phyloP scores from a whole-genome alignment of 2,329 filamentous ascomycete genomes.

The Escovopsis weberi region DNA sequence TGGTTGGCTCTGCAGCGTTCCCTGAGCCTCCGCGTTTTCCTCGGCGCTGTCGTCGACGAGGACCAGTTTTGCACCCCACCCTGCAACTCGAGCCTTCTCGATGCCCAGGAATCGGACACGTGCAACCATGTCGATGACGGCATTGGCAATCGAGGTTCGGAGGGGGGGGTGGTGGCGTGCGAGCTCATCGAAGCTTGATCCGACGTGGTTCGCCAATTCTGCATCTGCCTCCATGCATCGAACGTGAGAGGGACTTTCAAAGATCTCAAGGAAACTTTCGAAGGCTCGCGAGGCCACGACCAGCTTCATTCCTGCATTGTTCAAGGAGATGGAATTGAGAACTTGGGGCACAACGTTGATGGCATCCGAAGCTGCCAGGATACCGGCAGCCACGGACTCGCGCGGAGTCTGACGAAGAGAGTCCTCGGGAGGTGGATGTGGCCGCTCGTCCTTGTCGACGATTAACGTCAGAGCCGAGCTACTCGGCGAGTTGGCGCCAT shows the following conservation, averaged over 20 bases:
- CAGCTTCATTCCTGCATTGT: slow-evolving; percentile 72
- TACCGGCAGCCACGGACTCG: slow-evolving; percentile 47
- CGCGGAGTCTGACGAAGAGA: slow-evolving; percentile 30
- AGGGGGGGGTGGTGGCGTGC: slow-evolving; percentile 83
- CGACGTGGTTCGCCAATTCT: slow-evolving; percentile 56
- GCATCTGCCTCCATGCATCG: slow-evolving; percentile 66
- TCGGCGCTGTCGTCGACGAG: slow-evolving; percentile 41
- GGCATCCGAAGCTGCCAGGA: slow-evolving; percentile 77
- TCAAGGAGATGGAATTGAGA: slow-evolving; percentile 87
- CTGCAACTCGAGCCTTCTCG: slow-evolving; percentile 50
- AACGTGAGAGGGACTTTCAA: slow-evolving; percentile 81
- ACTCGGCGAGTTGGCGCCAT: slow-evolving; percentile 20
- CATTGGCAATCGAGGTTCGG: slow-evolving; percentile 64
- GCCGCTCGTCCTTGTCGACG: slow-evolving; percentile 22
- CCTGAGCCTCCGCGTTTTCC: slow-evolving; percentile 20
- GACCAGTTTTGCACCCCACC: slow-evolving; percentile 70
- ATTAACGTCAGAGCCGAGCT: slow-evolving; percentile 25
- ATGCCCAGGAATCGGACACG: slow-evolving; percentile 63
- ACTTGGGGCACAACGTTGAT: slow-evolving; percentile 77
- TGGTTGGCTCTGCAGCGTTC: slow-evolving; percentile 22
- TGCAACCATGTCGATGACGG: slow-evolving; percentile 79
- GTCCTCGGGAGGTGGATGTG: slow-evolving; percentile 39
- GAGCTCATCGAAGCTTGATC: slow-evolving; percentile 82
- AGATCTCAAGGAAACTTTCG: slow-evolving; percentile 87
- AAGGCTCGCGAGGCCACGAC: slow-evolving; percentile 74